Evolutionary conservation across 352 stramenopile genomes (phyloP).

Genomic region (Pythium periplocum): DNA sequence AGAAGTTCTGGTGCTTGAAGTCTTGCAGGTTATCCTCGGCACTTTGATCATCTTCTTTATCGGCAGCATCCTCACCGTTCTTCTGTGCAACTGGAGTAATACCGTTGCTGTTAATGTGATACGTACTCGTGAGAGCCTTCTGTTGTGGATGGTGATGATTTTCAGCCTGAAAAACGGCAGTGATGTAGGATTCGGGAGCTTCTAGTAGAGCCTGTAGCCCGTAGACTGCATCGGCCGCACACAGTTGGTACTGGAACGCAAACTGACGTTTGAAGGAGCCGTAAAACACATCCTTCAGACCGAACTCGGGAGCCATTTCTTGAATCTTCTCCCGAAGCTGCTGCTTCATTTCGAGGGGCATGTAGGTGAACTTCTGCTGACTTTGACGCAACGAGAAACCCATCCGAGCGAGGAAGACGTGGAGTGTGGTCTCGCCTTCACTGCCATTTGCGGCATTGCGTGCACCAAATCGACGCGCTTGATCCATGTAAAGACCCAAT

Average conservation of each 20-base stretch:
- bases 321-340: conserved; percentile 90
- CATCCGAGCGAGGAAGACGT: conserved; percentile 97
- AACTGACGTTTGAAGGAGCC: conserved; percentile 93
- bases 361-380: conserved; percentile 95
- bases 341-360: conserved; percentile 89
- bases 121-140: conserved; percentile 31
- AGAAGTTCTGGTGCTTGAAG: conserved; percentile 80
- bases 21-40: conserved; percentile 21
- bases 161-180: conserved; percentile 55
- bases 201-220: conserved; percentile 93
- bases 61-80: conserved; percentile 10
- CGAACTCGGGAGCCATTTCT: conserved; percentile 92
- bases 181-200: conserved; percentile 68
- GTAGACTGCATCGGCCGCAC: conserved; percentile 93
- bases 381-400: conserved; percentile 94
- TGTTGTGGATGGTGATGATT: conserved; percentile 47
- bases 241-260: conserved; percentile 93
- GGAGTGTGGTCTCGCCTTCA: conserved; percentile 66
- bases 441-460: conserved; percentile 38
- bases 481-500: conserved; percentile 71
- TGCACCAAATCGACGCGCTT: conserved; percentile 52
- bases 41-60: conserved; percentile 15
- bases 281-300: conserved; percentile 95
- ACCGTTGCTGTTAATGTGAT: conserved; percentile 29
- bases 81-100: conserved; percentile 23